A percentile compares a stretch with the other conserved stretches of the same genome.
These are phyloP conservation scores for Penicillium herquei DNA, from an alignment of 495 filamentous ascomycete species.

Conservation along the genomic window DNA sequence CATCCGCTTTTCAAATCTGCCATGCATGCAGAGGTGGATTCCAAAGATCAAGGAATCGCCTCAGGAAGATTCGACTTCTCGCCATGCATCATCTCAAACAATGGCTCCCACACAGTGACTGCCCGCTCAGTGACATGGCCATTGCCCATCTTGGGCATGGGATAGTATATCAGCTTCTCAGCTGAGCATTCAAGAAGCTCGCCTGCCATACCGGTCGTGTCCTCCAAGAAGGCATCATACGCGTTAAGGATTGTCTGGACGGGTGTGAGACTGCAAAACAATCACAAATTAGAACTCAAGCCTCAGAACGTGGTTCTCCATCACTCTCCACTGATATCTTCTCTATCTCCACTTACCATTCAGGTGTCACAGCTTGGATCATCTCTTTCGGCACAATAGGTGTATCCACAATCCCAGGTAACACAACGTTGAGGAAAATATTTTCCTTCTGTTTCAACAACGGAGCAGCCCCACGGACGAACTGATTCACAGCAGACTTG, in stretches of 20 bases:
- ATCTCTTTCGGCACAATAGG: conserved; percentile 30
- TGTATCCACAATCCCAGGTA: conserved; percentile 29
- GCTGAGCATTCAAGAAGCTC: conserved; percentile 30
- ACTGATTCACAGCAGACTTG: conserved; percentile 29
- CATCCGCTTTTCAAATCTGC: too few relatives aligned
- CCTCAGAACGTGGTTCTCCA: too few relatives aligned
- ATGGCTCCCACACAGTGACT: conserved; percentile 31
- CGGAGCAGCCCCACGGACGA: conserved; percentile 25
- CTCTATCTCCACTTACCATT: conserved; percentile 19
- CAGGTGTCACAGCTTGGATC: conserved; percentile 24
- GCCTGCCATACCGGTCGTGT: conserved; percentile 26
- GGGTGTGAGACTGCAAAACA: conserved; percentile 19
- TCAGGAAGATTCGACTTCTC: conserved; percentile 24
- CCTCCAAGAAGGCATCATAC: conserved; percentile 26
- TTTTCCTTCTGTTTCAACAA: conserved; percentile 29
- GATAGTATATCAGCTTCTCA: conserved; percentile 23
- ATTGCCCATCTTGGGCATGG: conserved; percentile 22
- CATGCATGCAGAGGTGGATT: background rate
- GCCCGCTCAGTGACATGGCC: conserved; percentile 27
- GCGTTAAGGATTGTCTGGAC: conserved; percentile 25
- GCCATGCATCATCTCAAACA: conserved; percentile 28
- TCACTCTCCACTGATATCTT: too few relatives aligned
- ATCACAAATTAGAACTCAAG: background rate
- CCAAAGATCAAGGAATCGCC: conserved; percentile 19
- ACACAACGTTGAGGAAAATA: conserved; percentile 28